Percentiles rank a stretch among this genome's conserved stretches.
Evolutionary conservation across 2,329 filamentous ascomycete species (phyloP).

Genomic region (Xylariaceae sp.): DNA sequence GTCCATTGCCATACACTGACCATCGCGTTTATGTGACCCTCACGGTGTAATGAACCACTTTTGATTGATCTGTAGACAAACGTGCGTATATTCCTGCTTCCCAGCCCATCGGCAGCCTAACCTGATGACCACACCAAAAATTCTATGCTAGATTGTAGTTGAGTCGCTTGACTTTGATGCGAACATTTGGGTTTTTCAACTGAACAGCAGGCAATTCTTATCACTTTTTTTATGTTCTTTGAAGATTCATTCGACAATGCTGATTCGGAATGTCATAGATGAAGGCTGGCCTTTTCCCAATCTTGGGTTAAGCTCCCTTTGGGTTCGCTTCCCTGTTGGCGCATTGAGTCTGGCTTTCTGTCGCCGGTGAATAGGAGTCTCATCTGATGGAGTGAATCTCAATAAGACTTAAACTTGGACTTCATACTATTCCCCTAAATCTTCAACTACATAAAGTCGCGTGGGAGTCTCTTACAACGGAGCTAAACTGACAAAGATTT

Average conservation of each 20-base stretch:
- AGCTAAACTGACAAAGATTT: no score
- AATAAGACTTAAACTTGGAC: no score
- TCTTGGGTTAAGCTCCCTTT: background rate
- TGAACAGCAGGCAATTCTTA: constrained; percentile 7
- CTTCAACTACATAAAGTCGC: no score
- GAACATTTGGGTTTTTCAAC: constrained; percentile 28
- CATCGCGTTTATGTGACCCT: background rate
- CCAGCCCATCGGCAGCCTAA: constrained; percentile 1
- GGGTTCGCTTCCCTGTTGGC: background rate
- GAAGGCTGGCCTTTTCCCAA: background rate
- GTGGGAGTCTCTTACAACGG: no score
- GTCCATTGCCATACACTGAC: background rate
- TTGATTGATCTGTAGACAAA: background rate
- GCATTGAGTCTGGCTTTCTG: background rate
- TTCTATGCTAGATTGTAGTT: constrained; percentile 46
- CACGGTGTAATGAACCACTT: background rate
- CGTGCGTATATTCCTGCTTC: constrained; percentile 7
- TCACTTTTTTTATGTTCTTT: background rate
- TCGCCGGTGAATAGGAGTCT: no score
- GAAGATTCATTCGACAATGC: background rate
- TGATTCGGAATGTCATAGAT: constrained; percentile 2
- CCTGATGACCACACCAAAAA: constrained; percentile 37
- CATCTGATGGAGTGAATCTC: no score
- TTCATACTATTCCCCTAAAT: no score
- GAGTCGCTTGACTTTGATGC: constrained; percentile 34